Evolutionary conservation across 2,329 filamentous ascomycete genomes (phyloP), one percentile per base, ranked within the genome.

Genomic region (Fusarium tuaranense): DNA sequence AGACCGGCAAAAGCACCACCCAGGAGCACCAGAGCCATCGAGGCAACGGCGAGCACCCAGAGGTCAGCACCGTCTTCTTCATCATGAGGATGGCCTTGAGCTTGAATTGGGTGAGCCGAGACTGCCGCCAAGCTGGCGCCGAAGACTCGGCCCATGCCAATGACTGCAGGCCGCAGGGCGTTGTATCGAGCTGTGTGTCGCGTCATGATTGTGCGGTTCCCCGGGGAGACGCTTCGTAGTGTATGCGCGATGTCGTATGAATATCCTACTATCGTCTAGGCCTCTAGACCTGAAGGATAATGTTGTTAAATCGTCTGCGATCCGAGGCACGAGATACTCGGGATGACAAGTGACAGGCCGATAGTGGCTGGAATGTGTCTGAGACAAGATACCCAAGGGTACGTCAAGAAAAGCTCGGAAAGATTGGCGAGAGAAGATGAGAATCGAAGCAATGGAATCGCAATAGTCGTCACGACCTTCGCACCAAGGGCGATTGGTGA

Each of bases 1-100:
- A 99, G 85, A 38, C 97, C 97, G 12, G 97, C 97, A 85, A 99
- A 99, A 44, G 94, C 95, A 72, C 97, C 97, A 72, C 97, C 97
- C 1, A 94, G 89, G 70, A 98, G 86, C 12, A 98, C 97, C 67
- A 99, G 88, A 27, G 91, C 88, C 69, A 94, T 89, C 20, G 96
- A 97, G 34, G 95, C 88, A 66, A 92, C 87, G 72, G 97, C 89
- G 80, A 98, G 95, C 55, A 96, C 86, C 93, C 94, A 97, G 76
- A 97, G 85, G 61, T 89, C 89, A 9, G 91, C 88, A 71, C 93
- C 92, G 27, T 88, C 85, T 9, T 85, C 82, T 65, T 91, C 86
- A 5, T 88, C 86, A 5, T 88, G 86, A 25, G 41, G 38, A 39
- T 87, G 81, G 55, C 85, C 84, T 34, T 79, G 81, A 38, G 76